A percentile compares a stretch with the other conserved stretches of the same genome.
phyloP scores from a whole-genome alignment of 805 yeast genomes.

The Wickerhamomyces sydowiorum region DNA sequence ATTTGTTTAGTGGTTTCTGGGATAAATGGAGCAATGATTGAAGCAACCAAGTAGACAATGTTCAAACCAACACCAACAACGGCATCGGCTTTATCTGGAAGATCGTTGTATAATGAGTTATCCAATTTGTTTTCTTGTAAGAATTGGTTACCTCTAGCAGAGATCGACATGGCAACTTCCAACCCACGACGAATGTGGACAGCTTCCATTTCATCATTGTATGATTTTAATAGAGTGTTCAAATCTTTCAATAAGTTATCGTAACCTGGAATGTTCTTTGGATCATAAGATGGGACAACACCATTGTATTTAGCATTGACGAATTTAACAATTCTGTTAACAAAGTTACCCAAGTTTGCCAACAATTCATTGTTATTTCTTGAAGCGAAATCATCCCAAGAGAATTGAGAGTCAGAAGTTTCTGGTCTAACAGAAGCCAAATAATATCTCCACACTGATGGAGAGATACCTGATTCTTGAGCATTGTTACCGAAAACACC shows the following conservation, averaged over 20 bases:
- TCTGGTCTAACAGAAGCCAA: conserved; percentile 92
- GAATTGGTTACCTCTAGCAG: conserved; percentile 91
- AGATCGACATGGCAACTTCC: conserved; percentile 85
- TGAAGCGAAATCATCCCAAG: conserved; percentile 94
- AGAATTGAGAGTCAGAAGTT: conserved; percentile 91
- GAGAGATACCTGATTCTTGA: conserved; percentile 81
- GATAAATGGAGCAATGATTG: conserved; percentile 82
- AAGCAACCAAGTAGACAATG: conserved; percentile 77
- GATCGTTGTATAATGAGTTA: conserved; percentile 70
- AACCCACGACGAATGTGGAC: conserved; percentile 83
- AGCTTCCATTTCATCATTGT: conserved; percentile 68
- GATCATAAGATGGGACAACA: conserved; percentile 67
- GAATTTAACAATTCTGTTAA: conserved; percentile 88
- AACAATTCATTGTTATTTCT: conserved; percentile 90
- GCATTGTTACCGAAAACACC: conserved; percentile 99
- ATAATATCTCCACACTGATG: conserved; percentile 98
- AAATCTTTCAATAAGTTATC: conserved; percentile 47
- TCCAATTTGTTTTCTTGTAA: conserved; percentile 95
- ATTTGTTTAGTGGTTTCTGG: conserved; percentile 76
- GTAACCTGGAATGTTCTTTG: conserved; percentile 42
- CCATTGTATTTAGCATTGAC: conserved; percentile 88
- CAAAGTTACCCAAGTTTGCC: conserved; percentile 96
- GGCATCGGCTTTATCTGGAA: conserved; percentile 81
- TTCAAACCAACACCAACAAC: conserved; percentile 90
- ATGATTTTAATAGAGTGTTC: conserved; percentile 52